These are phyloP conservation scores for Caloboletus inedulis DNA, from an alignment of 1,284 basidiomycete species.

Conservation along the genomic window DNA sequence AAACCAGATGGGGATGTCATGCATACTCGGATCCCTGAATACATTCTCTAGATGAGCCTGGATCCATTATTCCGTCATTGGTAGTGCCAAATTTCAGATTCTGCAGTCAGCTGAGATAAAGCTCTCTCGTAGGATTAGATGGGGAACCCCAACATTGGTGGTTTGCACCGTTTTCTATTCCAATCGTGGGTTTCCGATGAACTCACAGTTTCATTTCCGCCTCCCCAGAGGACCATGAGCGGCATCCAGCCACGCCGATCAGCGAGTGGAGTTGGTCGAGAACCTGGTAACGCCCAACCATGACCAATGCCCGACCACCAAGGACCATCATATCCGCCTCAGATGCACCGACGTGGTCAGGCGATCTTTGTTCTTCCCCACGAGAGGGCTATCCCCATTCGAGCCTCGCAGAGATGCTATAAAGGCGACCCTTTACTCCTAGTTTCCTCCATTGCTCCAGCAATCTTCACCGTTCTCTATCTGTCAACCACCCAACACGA, in stretches of 20 bases:
- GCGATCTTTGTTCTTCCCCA: neutral
- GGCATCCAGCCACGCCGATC: neutral
- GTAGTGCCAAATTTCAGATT: neutral
- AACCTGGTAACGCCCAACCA: too few species aligned
- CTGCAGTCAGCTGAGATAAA: neutral
- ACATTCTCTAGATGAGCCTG: neutral
- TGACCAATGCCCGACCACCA: too few species aligned
- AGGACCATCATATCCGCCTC: too few species aligned
- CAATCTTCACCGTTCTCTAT: neutral
- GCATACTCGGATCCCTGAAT: neutral
- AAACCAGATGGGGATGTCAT: neutral
- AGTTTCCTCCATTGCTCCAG: neutral
- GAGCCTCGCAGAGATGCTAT: neutral
- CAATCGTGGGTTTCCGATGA: neutral
- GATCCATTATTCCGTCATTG: neutral
- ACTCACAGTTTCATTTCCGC: neutral
- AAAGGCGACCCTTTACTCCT: neutral
- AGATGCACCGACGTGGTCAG: neutral
- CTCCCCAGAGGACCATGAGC: neutral
- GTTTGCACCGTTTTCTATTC: neutral
- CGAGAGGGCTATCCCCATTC: neutral
- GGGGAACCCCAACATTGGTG: neutral
- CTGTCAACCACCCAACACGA: neutral
- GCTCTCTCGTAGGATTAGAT: neutral
- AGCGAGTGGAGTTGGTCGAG: too few species aligned